These are phyloP conservation scores for Dittrichia graveolens DNA, from an alignment of 129 eudicot genomes.

Conservation along the genomic window DNA sequence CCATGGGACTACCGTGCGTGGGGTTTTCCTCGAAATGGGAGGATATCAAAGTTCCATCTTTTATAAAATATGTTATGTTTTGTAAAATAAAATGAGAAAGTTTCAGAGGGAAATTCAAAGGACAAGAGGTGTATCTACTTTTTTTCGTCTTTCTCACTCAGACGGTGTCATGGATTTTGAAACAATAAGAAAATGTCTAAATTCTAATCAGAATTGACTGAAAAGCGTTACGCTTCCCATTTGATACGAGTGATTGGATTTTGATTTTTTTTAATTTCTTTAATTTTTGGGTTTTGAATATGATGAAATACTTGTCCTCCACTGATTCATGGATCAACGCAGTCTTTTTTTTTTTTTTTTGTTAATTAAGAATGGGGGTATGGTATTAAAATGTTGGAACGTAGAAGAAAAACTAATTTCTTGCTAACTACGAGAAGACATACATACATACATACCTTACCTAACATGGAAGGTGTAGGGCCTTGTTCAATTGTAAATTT, in stretches of 20 bases:
- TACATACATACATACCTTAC: conserved; percentile 10
- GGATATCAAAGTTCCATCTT: no score
- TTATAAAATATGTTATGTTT: no score
- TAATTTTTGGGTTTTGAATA: neutral
- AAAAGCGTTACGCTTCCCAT: conserved; percentile 8
- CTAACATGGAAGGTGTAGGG: conserved; percentile 39
- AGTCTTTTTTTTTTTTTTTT: no score
- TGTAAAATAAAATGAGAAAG: no score
- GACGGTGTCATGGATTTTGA: neutral
- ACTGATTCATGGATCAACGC: conserved; percentile 23
- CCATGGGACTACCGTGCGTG: no score
- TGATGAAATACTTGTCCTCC: conserved; percentile 3
- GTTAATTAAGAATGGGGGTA: no score
- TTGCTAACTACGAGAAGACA: conserved; percentile 35
- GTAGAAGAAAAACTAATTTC: conserved; percentile 2
- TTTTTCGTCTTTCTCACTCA: neutral
- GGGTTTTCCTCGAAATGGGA: no score
- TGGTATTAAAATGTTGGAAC: conserved; percentile 2
- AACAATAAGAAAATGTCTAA: neutral
- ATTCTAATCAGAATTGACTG: neutral
- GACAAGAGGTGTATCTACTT: no score
- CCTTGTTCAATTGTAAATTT: conserved; percentile 6
- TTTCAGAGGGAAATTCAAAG: no score
- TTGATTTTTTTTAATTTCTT: neutral
- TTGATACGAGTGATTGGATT: conserved; percentile 13